phyloP scores from a whole-genome alignment of 495 filamentous ascomycete species.

The Pyrenula aspistea region DNA sequence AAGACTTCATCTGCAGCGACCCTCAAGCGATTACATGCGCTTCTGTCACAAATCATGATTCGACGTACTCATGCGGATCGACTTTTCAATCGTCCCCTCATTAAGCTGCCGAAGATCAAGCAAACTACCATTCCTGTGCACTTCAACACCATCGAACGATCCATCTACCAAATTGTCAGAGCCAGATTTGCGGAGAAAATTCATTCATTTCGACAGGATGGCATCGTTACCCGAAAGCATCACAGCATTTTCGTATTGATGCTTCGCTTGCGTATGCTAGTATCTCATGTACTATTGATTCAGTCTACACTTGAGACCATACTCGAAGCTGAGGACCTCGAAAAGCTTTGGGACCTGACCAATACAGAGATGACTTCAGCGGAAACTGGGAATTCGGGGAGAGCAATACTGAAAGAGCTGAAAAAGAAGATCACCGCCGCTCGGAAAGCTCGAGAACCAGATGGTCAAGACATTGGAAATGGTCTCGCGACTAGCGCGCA shows the following conservation, averaged over 20 bases:
- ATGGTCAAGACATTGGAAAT: constrained; percentile 1
- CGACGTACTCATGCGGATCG: constrained; percentile 37
- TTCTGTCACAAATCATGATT: constrained; percentile 35
- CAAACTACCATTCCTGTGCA: constrained; percentile 22
- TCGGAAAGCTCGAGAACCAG: constrained; percentile 3
- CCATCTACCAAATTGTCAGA: constrained; percentile 33
- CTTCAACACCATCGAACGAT: constrained; percentile 34
- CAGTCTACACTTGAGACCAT: constrained; percentile 31
- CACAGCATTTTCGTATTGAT: constrained; percentile 21
- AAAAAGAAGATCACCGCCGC: constrained; percentile 8
- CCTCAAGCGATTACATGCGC: constrained; percentile 21
- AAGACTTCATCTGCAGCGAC: constrained; percentile 9
- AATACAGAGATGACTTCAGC: constrained; percentile 4
- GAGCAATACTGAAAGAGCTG: constrained; percentile 4
- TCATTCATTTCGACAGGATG: constrained; percentile 15
- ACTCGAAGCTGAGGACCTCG: constrained; percentile 26
- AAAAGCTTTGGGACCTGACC: constrained; percentile 14
- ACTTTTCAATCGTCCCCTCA: constrained; percentile 40
- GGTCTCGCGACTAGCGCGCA: background rate
- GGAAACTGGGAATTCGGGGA: constrained; percentile 1
- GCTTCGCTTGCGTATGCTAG: constrained; percentile 37
- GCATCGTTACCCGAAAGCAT: background rate
- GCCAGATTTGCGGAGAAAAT: constrained; percentile 22
- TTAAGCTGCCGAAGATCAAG: constrained; percentile 36
- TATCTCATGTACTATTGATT: constrained; percentile 34